These are phyloP conservation scores for Fusarium sp. DNA, from an alignment of 2,329 filamentous ascomycete genomes.

Conservation along the genomic window DNA sequence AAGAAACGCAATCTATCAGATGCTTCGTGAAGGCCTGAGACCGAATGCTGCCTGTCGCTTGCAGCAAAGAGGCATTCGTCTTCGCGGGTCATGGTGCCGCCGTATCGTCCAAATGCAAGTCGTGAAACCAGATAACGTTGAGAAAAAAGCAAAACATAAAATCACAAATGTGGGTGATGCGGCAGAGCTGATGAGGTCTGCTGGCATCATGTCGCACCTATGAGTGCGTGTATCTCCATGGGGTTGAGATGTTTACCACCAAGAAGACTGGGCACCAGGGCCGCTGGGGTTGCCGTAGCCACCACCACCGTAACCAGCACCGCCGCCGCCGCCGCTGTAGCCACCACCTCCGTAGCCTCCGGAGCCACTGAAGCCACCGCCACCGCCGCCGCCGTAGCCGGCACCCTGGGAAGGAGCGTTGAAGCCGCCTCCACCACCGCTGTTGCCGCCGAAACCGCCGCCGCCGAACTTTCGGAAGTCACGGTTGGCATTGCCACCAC, in stretches of 20 bases:
- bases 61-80: constrained; percentile 53
- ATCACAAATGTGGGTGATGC: constrained; percentile 44
- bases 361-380: constrained; percentile 66
- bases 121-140: constrained; percentile 50
- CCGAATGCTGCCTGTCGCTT: constrained; percentile 55
- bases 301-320: constrained; percentile 60
- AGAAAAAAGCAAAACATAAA: constrained; percentile 46
- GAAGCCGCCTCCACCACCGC: constrained; percentile 57
- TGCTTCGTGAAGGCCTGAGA: constrained; percentile 59
- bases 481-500: constrained; percentile 80
- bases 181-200: constrained; percentile 26
- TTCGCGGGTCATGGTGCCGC: constrained; percentile 59
- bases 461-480: constrained; percentile 89
- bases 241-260: constrained; percentile 69
- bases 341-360: constrained; percentile 72
- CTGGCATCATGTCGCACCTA: constrained; percentile 42
- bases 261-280: constrained; percentile 74
- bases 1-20: constrained; percentile 62
- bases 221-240: constrained; percentile 19
- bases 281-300: constrained; percentile 78
- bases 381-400: constrained; percentile 57
- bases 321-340: constrained; percentile 53
- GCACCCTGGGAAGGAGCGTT: constrained; percentile 50
- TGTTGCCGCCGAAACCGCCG: constrained; percentile 59
- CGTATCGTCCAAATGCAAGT: constrained; percentile 55